These are phyloP conservation scores for Goffeauzyma gilvescens DNA, from an alignment of 768 basidiomycete genomes.

Conservation along the genomic window DNA sequence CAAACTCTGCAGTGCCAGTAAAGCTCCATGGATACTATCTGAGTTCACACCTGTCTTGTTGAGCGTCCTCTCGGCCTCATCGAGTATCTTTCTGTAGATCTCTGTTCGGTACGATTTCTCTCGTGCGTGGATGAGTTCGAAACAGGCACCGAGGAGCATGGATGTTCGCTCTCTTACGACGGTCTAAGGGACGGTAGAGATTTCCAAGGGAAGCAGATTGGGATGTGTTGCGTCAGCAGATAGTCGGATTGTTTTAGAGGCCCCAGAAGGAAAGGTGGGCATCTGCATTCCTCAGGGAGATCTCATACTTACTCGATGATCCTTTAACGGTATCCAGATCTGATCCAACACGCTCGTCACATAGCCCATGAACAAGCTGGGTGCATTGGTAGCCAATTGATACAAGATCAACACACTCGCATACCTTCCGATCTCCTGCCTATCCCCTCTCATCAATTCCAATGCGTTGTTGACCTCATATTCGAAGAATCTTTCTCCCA, in stretches of 20 bases:
- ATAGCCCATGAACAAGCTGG: slow-evolving; percentile 68
- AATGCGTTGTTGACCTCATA: slow-evolving; percentile 71
- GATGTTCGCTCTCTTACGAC: slow-evolving; percentile 85
- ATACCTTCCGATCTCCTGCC: slow-evolving; percentile 65
- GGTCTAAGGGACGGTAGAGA: slow-evolving; percentile 23
- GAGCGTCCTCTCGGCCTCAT: slow-evolving; percentile 60
- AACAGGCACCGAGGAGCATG: slow-evolving; percentile 74
- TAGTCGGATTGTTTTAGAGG: too few relatives aligned
- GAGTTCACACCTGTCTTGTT: slow-evolving; percentile 52
- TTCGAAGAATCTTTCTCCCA: slow-evolving; percentile 77
- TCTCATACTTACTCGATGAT: slow-evolving; percentile 45
- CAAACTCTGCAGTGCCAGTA: slow-evolving; percentile 78
- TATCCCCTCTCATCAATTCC: slow-evolving; percentile 54
- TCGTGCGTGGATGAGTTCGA: slow-evolving; percentile 59
- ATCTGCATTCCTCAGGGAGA: background rate
- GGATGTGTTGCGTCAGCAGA: too few relatives aligned
- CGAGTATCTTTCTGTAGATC: slow-evolving; percentile 58
- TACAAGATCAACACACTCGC: slow-evolving; percentile 85
- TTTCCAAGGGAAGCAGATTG: too few relatives aligned
- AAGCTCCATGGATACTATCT: slow-evolving; percentile 78
- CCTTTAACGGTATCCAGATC: slow-evolving; percentile 73
- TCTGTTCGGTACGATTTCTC: slow-evolving; percentile 45
- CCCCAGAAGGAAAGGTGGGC: background rate
- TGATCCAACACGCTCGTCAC: slow-evolving; percentile 78
- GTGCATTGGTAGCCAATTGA: slow-evolving; percentile 76